Conservation (phyloP, 2,329 filamentous ascomycete genomes). For the Aureobasidium sp. region DNA sequence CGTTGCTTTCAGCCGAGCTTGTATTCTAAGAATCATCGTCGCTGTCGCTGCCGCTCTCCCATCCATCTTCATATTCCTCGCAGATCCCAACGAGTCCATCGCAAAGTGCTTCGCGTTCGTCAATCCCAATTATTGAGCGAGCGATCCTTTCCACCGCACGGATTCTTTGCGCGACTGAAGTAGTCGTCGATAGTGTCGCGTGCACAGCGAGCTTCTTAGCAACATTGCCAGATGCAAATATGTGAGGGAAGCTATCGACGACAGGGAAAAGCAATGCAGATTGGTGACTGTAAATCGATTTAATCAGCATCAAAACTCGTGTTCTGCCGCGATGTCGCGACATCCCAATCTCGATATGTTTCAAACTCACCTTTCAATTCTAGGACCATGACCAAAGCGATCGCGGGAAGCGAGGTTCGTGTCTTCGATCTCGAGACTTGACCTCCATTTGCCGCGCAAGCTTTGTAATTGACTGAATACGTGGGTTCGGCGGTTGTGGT, state of each 20-base stretch:
- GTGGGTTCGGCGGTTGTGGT: constrained; percentile 17
- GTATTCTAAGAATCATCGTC: constrained; percentile 34
- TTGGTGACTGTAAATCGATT: constrained; percentile 25
- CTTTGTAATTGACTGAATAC: constrained; percentile 33
- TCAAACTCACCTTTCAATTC: constrained; percentile 7
- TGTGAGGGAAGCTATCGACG: constrained; percentile 73
- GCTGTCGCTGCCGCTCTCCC: constrained; percentile 65
- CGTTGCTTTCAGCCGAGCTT: background rate
- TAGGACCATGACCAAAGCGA: constrained; percentile 21
- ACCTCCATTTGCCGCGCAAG: constrained; percentile 31
- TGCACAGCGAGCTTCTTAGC: constrained; percentile 37
- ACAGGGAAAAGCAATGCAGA: constrained; percentile 59
- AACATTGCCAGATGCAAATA: constrained; percentile 48
- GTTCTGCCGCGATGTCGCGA: background rate
- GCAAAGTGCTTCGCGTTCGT: constrained; percentile 75
- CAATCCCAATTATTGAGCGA: constrained; percentile 48
- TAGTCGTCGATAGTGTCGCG: constrained; percentile 61
- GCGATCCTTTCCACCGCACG: constrained; percentile 53
- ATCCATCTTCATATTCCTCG: constrained; percentile 83
- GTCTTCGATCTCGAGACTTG: constrained; percentile 22
- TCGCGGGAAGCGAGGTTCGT: constrained; percentile 23
- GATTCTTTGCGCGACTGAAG: constrained; percentile 60
- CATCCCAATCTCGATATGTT: constrained; percentile 14
- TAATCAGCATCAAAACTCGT: background rate
- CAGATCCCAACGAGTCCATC: constrained; percentile 75